phyloP scores from a whole-genome alignment of 2,329 filamentous ascomycete genomes.

The Cadophora sp. region DNA sequence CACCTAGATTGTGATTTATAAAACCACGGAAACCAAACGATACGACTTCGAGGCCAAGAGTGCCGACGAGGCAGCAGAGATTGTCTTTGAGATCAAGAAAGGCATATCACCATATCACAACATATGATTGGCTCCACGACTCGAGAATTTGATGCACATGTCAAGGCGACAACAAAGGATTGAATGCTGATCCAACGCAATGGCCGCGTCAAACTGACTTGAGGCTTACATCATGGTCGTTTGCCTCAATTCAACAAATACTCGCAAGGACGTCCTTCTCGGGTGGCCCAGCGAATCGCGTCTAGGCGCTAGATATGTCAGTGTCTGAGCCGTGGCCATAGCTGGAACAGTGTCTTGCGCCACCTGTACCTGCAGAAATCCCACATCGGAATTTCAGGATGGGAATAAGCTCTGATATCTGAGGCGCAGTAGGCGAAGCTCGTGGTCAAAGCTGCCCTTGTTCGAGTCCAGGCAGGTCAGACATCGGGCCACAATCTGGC shows the following conservation, averaged over 20 bases:
- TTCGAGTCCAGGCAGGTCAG: neutral
- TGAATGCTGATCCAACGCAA: neutral
- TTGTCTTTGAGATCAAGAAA: conserved; percentile 79
- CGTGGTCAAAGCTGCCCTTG: neutral
- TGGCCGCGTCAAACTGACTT: conserved; percentile 8
- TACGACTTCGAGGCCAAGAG: conserved; percentile 86
- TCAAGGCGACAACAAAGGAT: neutral
- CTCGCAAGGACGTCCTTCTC: conserved; percentile 6
- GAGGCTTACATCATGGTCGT: neutral
- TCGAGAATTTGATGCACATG: neutral
- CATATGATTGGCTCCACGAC: conserved; percentile 25
- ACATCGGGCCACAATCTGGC: neutral
- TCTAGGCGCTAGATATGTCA: neutral
- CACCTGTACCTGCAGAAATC: conserved; percentile 6
- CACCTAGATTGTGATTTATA: conserved; percentile 71
- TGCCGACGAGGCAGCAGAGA: conserved; percentile 75
- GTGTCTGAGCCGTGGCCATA: neutral
- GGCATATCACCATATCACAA: conserved; percentile 69
- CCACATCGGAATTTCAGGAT: neutral
- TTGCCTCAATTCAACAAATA: neutral
- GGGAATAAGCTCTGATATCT: neutral
- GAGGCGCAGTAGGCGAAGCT: neutral
- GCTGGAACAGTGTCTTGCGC: neutral
- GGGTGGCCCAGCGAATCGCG: conserved; percentile 10
- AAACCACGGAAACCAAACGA: conserved; percentile 76